Percentiles rank a stretch among this genome's conserved stretches.
Conservation (phyloP, 495 filamentous ascomycete genomes). For the Talaromyces proteolyticus region DNA sequence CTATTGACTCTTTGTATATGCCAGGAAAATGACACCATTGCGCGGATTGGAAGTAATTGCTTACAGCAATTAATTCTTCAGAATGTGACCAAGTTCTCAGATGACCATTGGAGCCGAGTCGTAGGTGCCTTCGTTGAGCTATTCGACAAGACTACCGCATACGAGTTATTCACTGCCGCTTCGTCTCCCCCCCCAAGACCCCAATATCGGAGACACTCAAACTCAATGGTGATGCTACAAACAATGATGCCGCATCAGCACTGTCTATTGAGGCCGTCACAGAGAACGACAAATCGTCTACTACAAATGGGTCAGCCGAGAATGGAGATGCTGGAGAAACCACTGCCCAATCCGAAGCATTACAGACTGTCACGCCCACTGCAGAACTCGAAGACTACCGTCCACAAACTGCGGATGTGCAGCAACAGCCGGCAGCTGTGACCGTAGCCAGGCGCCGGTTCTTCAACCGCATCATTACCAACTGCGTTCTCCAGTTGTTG, state of each 20-base stretch:
- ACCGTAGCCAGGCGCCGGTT: conserved; percentile 90
- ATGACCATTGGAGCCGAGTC: conserved; percentile 87
- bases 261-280: conserved; percentile 12
- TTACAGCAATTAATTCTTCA: conserved; percentile 93
- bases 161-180: conserved; percentile 86
- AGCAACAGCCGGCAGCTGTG: conserved; percentile 84
- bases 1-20: conserved; percentile 93
- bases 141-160: conserved; percentile 89
- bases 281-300: conserved; percentile 25
- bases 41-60: conserved; percentile 95
- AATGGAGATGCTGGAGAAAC: conserved; percentile 32
- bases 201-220: conserved; percentile 20
- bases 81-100: conserved; percentile 84
- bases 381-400: conserved; percentile 84
- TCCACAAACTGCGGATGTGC: conserved; percentile 56
- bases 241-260: conserved; percentile 18
- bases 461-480: conserved; percentile 99
- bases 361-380: conserved; percentile 12
- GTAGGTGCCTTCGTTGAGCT: conserved; percentile 93
- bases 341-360: conserved; percentile 22
- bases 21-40: conserved; percentile 98
- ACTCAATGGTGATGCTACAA: conserved; percentile 25
- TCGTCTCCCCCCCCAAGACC: conserved; percentile 40
- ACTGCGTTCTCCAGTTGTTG: conserved; percentile 91
- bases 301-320: conserved; percentile 52